Evolutionary conservation across 345 rosid genomes (phyloP), one percentile per base, ranked within the genome.

Genomic region (Aquilaria malaccensis): DNA sequence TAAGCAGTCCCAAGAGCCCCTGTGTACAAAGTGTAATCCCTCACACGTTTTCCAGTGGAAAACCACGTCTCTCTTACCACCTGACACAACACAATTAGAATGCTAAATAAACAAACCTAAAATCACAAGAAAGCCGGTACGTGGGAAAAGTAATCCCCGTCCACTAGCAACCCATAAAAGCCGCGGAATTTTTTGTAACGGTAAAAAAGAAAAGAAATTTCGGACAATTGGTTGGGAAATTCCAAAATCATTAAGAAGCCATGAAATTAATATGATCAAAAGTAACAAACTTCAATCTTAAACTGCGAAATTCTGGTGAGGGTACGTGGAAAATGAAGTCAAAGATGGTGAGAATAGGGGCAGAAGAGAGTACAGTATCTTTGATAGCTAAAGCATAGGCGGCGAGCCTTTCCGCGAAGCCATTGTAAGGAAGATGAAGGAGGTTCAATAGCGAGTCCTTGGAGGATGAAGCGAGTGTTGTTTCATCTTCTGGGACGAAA

Each of bases 1-100:
- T 54, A 84, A 65, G 85, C 94, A 7, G 89, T 81, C 70, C 94
- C 89, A 2, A 84, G 75, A 32, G 74, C 77, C 30, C 94, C 94
- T 0, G 84, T 74, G 43, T 86, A 86, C 65, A 81, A 33, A 59
- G 76, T 78, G 61, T 73, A 70, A 69, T 86, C 89, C 56, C 72
- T 66, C 64, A 86, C 77, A 13, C 81, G 71, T 63, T 67, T 73
- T 61, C 82, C 70, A 13, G 72, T 73, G 57, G 33, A 56, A 30
- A 68, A 80, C 89, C 89, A 81, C 15, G 85, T 83, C 76, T 81
- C 81, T 50, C 69, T 76, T 69, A 81, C 79, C 57, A 84, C 79
- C 87, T 86, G 74, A 58, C 67, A 43, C 56, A 61, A 64, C 7
- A 59, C 13, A 55, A 70, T 54, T 55, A 59, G 29, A 60, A 45